phyloP scores from a whole-genome alignment of 2,329 filamentous ascomycete genomes.

The Fusarium pseudocircinatum region DNA sequence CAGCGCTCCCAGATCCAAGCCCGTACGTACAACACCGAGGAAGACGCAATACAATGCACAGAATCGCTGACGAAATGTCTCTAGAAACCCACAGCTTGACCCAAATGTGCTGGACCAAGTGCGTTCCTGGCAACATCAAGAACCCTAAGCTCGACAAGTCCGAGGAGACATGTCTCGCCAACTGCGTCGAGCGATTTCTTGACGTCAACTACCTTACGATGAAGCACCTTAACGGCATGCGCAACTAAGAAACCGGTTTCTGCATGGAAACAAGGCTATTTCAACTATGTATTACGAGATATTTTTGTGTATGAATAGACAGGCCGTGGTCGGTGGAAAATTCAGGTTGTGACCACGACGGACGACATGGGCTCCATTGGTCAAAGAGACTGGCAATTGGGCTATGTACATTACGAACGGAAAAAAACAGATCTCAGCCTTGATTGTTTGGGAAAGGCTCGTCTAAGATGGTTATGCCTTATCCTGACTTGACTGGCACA shows the following conservation, averaged over 20 bases:
- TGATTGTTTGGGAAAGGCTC: background rate
- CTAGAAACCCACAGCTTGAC: conserved; percentile 65
- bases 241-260: conserved; percentile 36
- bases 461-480: background rate
- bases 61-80: conserved; percentile 11
- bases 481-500: background rate
- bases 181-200: conserved; percentile 94
- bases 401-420: conserved; percentile 19
- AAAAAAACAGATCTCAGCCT: background rate
- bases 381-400: conserved; percentile 1
- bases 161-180: conserved; percentile 86
- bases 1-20: conserved; percentile 78
- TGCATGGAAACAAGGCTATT: background rate
- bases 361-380: background rate
- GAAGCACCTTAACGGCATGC: conserved; percentile 78
- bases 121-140: conserved; percentile 79
- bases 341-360: background rate
- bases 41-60: background rate
- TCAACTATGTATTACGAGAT: background rate
- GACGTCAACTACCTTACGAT: conserved; percentile 88
- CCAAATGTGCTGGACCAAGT: conserved; percentile 95
- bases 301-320: conserved; percentile 35
- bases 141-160: conserved; percentile 75
- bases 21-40: conserved; percentile 57
- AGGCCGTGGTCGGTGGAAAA: conserved; percentile 1